Base-by-base conservation (phyloP, 73 alveolate genomes). In the Loxodes magnus region DNA sequence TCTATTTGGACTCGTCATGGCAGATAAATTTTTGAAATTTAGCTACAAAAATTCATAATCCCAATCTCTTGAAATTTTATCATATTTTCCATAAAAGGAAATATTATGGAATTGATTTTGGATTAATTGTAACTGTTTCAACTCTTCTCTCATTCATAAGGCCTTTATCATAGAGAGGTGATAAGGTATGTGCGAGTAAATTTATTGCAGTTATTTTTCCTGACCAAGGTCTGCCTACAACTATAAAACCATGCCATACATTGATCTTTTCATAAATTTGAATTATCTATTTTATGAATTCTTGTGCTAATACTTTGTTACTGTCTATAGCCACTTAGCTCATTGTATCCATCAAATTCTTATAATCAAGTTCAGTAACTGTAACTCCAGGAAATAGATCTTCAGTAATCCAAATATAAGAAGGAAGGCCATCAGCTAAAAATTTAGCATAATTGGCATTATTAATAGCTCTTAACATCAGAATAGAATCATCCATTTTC, bases 221-320 rank as follows among this genome's bases (percentile, higher is more conserved):
- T 28, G 97, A 83, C 64, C 89, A 94, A 15, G 99, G 97, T 48
- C 88, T 86, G 2, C 99, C 99, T 20, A 94, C 99, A 27, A 94
- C 74, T 98, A 94, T 94, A 68, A 94, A 91, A 22, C 99, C 98
- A 81, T 94, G 99, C 34, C 99, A 73, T 12, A 94, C 99, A 44
- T 87, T 82, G 44, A 91, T 89, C 88, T 93, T 91, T 66, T 94
- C 99, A 64, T 92, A 92, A 54, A 94, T 69, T 79, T 94, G 97
- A 38, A 94, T 92, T 61, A 86, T 74, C 81, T 94, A 92, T 53
- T 72, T 93, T 48, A 85, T 73, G 62, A 94, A 92, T 71, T 92
- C 87, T 25, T 81, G 88, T 66, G 70, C 87, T 24, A 87, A 91
- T 87, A 88, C 93, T 44, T 87, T 72, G 56, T 92, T 89, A 57